Conservation (phyloP, 2,329 filamentous ascomycete species). For the Rhytidhysteron rufulum region DNA sequence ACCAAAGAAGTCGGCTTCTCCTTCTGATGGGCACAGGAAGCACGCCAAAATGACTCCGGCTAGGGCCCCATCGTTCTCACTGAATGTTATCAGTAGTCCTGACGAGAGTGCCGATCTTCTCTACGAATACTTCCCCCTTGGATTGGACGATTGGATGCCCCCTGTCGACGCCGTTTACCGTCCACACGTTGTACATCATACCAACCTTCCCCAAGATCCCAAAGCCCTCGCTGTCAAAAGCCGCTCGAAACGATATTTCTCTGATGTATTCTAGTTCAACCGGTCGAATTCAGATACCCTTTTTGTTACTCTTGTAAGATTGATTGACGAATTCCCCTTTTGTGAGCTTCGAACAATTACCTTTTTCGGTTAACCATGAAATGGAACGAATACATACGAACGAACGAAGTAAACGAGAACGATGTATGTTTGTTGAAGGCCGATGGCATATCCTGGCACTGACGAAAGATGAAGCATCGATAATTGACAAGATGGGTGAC, state of each 20-base stretch:
- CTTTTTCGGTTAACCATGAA: no score
- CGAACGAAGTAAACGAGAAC: no score
- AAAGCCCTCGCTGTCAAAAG: constrained; percentile 42
- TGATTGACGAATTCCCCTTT: not conserved
- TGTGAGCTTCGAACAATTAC: not conserved
- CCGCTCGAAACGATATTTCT: constrained; percentile 49
- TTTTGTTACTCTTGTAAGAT: constrained; percentile 4
- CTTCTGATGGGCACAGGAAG: constrained; percentile 29
- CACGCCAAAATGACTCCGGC: constrained; percentile 30
- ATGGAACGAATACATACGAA: no score
- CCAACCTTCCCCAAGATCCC: constrained; percentile 49
- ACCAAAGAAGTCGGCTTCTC: constrained; percentile 38
- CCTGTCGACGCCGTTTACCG: constrained; percentile 87
- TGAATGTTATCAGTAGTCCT: constrained; percentile 56
- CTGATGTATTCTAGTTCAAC: constrained; percentile 34
- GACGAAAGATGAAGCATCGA: no score
- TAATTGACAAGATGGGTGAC: no score
- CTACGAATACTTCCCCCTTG: constrained; percentile 93
- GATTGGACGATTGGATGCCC: constrained; percentile 87
- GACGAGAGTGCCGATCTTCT: constrained; percentile 76
- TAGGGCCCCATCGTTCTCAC: constrained; percentile 43
- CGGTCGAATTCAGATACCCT: constrained; percentile 11
- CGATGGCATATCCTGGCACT: no score
- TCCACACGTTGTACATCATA: constrained; percentile 92
- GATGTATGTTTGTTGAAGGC: no score